These are phyloP conservation scores for Fragaria ananassa DNA, from an alignment of 306 rosid genomes.

Conservation along the genomic window DNA sequence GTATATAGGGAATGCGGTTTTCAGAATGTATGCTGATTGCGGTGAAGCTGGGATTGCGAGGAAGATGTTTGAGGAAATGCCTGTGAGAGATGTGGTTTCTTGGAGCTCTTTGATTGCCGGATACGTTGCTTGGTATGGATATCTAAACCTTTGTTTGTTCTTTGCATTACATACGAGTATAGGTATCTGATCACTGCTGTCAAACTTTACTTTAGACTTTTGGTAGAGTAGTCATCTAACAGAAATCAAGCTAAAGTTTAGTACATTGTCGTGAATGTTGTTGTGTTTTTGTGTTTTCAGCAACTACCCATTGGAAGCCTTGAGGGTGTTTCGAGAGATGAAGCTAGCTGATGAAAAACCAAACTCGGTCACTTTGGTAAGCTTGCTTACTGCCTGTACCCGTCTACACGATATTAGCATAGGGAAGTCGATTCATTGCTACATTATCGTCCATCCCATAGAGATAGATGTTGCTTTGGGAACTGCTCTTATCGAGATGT, in stretches of 20 bases:
- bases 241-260: neutral
- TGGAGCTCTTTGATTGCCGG: conserved; percentile 61
- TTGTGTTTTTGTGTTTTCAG: conserved; percentile 17
- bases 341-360: conserved; percentile 28
- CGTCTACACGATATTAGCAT: conserved; percentile 25
- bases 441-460: conserved; percentile 25
- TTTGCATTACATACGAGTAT: neutral
- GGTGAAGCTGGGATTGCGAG: conserved; percentile 24
- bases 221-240: too few species aligned
- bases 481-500: conserved; percentile 56
- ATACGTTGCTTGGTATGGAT: conserved; percentile 33
- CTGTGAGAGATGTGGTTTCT: conserved; percentile 51
- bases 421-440: conserved; percentile 51
- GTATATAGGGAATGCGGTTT: conserved; percentile 42
- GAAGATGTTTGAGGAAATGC: conserved; percentile 51
- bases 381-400: conserved; percentile 55
- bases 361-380: conserved; percentile 51
- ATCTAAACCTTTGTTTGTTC: too few species aligned
- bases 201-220: neutral
- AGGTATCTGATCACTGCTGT: neutral
- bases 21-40: conserved; percentile 41
- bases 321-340: conserved; percentile 40
- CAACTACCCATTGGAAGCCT: conserved; percentile 30
- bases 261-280: neutral
- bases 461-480: conserved; percentile 46